Percentiles rank a stretch among this genome's conserved stretches.
Conservation (phyloP, 352 stramenopile genomes). For the Albugo laibachii region DNA sequence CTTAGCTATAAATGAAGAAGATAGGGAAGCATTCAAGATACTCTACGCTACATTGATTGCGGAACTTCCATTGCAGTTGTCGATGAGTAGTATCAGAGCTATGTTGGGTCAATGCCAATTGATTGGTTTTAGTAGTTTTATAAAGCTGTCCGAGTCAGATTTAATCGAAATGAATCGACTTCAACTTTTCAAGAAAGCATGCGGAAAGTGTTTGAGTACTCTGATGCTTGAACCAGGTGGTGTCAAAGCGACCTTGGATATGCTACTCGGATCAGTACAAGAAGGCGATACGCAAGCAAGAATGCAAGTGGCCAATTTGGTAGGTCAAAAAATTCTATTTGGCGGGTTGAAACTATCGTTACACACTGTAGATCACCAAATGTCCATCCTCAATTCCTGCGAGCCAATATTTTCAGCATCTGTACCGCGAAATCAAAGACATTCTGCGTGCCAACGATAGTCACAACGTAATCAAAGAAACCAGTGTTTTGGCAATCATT, state of each 20-base stretch:
- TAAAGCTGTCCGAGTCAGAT: neutral
- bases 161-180: slow-evolving; percentile 6
- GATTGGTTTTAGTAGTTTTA: neutral
- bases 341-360: neutral
- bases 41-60: slow-evolving; percentile 21
- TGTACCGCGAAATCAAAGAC: slow-evolving; percentile 30
- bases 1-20: slow-evolving; percentile 1
- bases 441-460: slow-evolving; percentile 23
- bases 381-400: slow-evolving; percentile 23
- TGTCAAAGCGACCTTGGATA: slow-evolving; percentile 64
- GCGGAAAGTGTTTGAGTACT: slow-evolving; percentile 28
- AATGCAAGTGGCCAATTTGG: slow-evolving; percentile 55
- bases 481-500: slow-evolving; percentile 34
- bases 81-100: slow-evolving; percentile 51
- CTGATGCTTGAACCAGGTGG: slow-evolving; percentile 49
- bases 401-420: slow-evolving; percentile 17
- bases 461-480: slow-evolving; percentile 58
- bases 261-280: slow-evolving; percentile 49
- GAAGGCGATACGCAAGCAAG: slow-evolving; percentile 72
- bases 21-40: slow-evolving; percentile 16
- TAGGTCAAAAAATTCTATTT: slow-evolving; percentile 4
- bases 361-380: slow-evolving; percentile 28
- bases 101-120: slow-evolving; percentile 22
- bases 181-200: slow-evolving; percentile 36
- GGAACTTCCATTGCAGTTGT: slow-evolving; percentile 37